A percentile compares a stretch with the other conserved stretches of the same genome.
phyloP scores from a whole-genome alignment of 1,139 yeast genomes.

The Yamadazyma jaroonii region DNA sequence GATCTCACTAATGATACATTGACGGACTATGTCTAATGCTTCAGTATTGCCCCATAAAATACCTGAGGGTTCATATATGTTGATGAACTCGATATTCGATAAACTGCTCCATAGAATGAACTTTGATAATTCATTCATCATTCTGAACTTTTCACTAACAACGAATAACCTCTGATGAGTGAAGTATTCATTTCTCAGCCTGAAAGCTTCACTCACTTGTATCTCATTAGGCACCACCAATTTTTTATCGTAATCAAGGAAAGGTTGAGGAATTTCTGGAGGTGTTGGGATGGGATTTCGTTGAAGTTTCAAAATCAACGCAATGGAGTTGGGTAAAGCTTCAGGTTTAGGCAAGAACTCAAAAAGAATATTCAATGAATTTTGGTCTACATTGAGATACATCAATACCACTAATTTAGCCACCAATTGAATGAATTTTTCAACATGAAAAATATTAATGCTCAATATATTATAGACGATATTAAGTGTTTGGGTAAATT shows the following conservation, averaged over 20 bases:
- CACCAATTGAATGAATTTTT: conserved; percentile 6
- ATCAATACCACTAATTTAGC: conserved; percentile 5
- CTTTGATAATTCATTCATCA: conserved; percentile 34
- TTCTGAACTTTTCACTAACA: conserved; percentile 38
- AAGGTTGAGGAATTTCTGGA: conserved; percentile 42
- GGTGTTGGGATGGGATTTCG: conserved; percentile 21
- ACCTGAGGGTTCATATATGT: conserved; percentile 24
- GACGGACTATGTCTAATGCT: conserved; percentile 15
- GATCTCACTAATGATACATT: conserved; percentile 24
- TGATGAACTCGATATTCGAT: conserved; percentile 16
- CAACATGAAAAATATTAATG: conserved; percentile 9
- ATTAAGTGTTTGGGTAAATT: background rate
- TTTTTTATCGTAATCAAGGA: conserved; percentile 35
- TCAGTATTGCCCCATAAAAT: conserved; percentile 18
- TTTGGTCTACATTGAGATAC: conserved; percentile 4
- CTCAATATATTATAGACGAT: conserved; percentile 1
- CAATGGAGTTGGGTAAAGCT: conserved; percentile 18
- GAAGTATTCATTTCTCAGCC: conserved; percentile 35
- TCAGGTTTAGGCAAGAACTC: conserved; percentile 13
- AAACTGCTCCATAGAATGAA: conserved; percentile 37
- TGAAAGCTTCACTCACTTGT: conserved; percentile 26
- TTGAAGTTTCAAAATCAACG: conserved; percentile 17
- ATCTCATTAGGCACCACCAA: conserved; percentile 33
- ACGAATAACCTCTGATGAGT: conserved; percentile 35
- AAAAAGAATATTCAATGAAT: conserved; percentile 9